A percentile compares a stretch with the other conserved stretches of the same genome.
Evolutionary conservation across 202 grass and related monocot genomes (phyloP).

Genomic region (Saccharum hybrid): DNA sequence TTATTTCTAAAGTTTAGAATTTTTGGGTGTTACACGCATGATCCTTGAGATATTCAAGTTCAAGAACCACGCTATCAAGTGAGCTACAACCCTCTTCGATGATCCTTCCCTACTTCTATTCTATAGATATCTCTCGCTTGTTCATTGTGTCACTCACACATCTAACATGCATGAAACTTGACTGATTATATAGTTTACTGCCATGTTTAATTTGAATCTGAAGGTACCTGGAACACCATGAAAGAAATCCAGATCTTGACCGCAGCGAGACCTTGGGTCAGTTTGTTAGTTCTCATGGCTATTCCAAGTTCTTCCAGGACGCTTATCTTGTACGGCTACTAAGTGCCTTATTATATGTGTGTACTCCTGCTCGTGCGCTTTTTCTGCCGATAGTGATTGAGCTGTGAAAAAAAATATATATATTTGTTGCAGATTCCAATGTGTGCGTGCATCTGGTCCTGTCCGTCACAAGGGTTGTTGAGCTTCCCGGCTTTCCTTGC

Average conservation of each 20-base stretch:
- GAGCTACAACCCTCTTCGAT: background rate
- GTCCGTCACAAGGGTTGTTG: constrained; percentile 59
- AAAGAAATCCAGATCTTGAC: constrained; percentile 65
- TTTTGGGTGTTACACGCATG: too few relatives aligned
- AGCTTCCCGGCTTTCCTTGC: constrained; percentile 75
- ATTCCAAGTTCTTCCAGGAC: constrained; percentile 74
- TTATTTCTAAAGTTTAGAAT: too few relatives aligned
- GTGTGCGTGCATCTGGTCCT: constrained; percentile 90
- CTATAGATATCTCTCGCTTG: too few relatives aligned
- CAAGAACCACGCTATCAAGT: constrained; percentile 64
- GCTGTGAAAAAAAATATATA: too few relatives aligned
- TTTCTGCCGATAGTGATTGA: background rate
- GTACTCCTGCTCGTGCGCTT: too few relatives aligned
- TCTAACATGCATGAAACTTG: too few relatives aligned
- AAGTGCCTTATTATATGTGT: too few relatives aligned
- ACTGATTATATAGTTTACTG: too few relatives aligned
- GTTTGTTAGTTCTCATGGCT: constrained; percentile 67
- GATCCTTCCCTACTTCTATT: background rate
- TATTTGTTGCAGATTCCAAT: constrained; percentile 57
- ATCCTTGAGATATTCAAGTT: constrained; percentile 66
- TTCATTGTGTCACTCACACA: too few relatives aligned
- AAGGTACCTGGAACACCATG: constrained; percentile 73
- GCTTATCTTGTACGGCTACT: constrained; percentile 54
- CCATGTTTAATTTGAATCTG: background rate
- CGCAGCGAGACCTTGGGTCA: constrained; percentile 67